Conservation (phyloP, 148 eudicot genomes). For the Dianthus caryophyllus region DNA sequence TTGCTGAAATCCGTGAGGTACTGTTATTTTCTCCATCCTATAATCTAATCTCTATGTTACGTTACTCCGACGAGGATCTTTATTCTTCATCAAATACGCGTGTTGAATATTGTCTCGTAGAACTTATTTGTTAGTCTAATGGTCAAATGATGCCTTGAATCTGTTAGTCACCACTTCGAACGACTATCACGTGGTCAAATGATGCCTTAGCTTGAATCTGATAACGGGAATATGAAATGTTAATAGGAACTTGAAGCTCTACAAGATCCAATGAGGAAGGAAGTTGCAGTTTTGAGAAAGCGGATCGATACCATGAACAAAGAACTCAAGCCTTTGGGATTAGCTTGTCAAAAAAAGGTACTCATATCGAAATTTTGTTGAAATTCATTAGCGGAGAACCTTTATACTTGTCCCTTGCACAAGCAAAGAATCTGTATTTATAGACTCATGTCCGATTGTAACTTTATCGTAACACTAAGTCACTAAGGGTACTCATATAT, state of each 20-base stretch:
- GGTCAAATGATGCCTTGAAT: too few species aligned
- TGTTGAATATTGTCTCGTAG: too few species aligned
- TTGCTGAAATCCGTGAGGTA: constrained; percentile 91
- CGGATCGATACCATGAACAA: constrained; percentile 51
- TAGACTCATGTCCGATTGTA: background rate
- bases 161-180: background rate
- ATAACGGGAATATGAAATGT: background rate
- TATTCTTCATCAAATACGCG: too few species aligned
- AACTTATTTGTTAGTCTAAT: too few species aligned
- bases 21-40: background rate
- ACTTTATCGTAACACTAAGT: background rate
- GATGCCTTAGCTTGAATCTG: too few species aligned
- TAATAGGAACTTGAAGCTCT: constrained; percentile 56
- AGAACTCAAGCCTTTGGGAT: constrained; percentile 56
- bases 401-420: too few species aligned
- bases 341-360: constrained; percentile 62
- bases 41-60: too few species aligned
- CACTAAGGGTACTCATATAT: too few species aligned
- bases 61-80: too few species aligned
- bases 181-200: background rate
- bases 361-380: too few species aligned
- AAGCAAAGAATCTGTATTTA: background rate
- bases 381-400: too few species aligned
- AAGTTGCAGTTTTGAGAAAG: constrained; percentile 50
- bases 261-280: constrained; percentile 69